Percentiles rank a stretch among this genome's conserved stretches.
phyloP scores from a whole-genome alignment of 2,329 filamentous ascomycete genomes.

The Fusarium nisikadoi region DNA sequence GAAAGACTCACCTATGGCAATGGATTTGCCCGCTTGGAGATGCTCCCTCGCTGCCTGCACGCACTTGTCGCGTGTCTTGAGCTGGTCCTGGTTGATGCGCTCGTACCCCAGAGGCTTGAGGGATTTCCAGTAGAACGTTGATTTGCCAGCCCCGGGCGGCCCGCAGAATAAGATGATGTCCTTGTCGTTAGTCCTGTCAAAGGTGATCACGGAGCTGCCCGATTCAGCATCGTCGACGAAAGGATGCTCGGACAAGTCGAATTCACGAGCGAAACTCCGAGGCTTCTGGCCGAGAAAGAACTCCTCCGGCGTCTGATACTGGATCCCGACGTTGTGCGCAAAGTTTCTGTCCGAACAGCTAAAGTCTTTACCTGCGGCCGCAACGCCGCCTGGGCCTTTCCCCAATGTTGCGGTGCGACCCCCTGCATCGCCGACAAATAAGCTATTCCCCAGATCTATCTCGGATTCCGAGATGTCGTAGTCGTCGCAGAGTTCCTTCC shows the following conservation, averaged over 20 bases:
- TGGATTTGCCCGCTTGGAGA: conserved; percentile 72
- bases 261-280: conserved; percentile 73
- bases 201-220: conserved; percentile 52
- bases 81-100: conserved; percentile 88
- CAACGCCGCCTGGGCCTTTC: conserved; percentile 36
- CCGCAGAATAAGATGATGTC: conserved; percentile 90
- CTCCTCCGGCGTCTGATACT: conserved; percentile 89
- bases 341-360: conserved; percentile 80
- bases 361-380: conserved; percentile 63
- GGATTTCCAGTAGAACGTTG: conserved; percentile 84
- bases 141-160: conserved; percentile 90
- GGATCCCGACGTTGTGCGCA: conserved; percentile 83
- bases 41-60: conserved; percentile 76
- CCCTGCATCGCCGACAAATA: conserved; percentile 92
- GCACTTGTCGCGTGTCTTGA: conserved; percentile 79
- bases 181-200: conserved; percentile 69
- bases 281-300: conserved; percentile 80
- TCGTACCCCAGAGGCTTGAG: conserved; percentile 83
- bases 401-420: conserved; percentile 61
- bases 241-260: conserved; percentile 73
- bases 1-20: conserved; percentile 78
- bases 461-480: conserved; percentile 65
- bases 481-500: conserved; percentile 71
- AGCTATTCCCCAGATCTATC: conserved; percentile 75
- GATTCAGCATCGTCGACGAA: conserved; percentile 37